A percentile compares a stretch with the other conserved stretches of the same genome.
These are phyloP conservation scores for Spencermartinsiella ligniputridi DNA, from an alignment of 1,139 yeast genomes.

Conservation along the genomic window DNA sequence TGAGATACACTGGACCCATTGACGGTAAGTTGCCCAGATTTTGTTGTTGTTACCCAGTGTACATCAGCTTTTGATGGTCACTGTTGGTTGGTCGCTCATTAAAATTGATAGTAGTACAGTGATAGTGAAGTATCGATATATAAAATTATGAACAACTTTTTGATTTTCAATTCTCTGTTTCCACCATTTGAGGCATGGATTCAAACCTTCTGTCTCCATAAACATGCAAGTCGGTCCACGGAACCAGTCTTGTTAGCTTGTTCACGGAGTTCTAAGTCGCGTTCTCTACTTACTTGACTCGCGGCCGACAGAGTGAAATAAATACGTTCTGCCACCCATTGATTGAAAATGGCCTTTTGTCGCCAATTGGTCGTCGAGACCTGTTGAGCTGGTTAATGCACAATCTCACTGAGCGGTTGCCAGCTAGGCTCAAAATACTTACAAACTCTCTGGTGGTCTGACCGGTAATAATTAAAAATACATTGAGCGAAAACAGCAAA, in stretches of 20 bases:
- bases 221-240: background rate
- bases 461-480: conserved; percentile 51
- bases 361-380: background rate
- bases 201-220: conserved; percentile 1
- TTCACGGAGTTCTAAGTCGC: too few relatives aligned
- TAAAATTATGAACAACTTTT: too few relatives aligned
- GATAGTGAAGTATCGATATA: too few relatives aligned
- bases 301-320: background rate
- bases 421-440: too few relatives aligned
- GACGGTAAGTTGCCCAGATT: too few relatives aligned
- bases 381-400: background rate
- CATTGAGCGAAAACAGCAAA: conserved; percentile 49
- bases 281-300: background rate
- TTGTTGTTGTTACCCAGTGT: too few relatives aligned
- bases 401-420: too few relatives aligned
- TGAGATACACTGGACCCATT: too few relatives aligned
- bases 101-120: too few relatives aligned
- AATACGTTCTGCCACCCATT: background rate
- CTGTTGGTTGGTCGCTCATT: too few relatives aligned
- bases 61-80: too few relatives aligned
- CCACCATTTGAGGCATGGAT: background rate
- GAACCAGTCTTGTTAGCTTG: conserved; percentile 1
- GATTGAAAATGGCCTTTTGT: background rate
- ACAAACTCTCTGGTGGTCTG: conserved; percentile 48
- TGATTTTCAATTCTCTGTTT: background rate